Percentiles rank a stretch among this genome's conserved stretches.
These are phyloP conservation scores for Phytopythium mirpurense DNA, from an alignment of 352 stramenopile species.

Conservation along the genomic window DNA sequence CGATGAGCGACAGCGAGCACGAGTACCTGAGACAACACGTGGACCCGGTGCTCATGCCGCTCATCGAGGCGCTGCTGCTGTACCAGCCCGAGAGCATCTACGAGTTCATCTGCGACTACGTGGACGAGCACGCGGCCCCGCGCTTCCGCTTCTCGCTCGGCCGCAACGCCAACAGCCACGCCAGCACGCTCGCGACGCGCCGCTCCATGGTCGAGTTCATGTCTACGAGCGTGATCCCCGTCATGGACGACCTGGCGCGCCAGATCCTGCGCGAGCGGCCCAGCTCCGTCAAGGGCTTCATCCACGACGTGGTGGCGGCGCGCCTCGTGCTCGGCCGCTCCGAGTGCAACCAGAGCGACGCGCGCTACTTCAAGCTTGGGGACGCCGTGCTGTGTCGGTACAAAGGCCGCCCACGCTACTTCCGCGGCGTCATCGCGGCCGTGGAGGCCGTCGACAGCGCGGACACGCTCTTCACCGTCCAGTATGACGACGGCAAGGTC, in stretches of 20 bases:
- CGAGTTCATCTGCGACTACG: slow-evolving; percentile 77
- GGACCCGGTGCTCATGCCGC: slow-evolving; percentile 75
- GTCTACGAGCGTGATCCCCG: slow-evolving; percentile 74
- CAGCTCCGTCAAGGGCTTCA: slow-evolving; percentile 54
- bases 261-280: slow-evolving; percentile 75
- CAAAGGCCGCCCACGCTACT: slow-evolving; percentile 62
- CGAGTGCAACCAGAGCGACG: slow-evolving; percentile 38
- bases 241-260: slow-evolving; percentile 81
- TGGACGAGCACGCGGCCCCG: slow-evolving; percentile 44
- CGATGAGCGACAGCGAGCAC: slow-evolving; percentile 50
- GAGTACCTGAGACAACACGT: slow-evolving; percentile 77
- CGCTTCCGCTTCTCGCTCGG: slow-evolving; percentile 24
- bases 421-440: slow-evolving; percentile 40
- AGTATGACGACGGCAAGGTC: slow-evolving; percentile 64
- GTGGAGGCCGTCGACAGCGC: slow-evolving; percentile 18
- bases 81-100: slow-evolving; percentile 80
- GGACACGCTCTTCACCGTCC: slow-evolving; percentile 43
- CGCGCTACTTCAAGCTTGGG: slow-evolving; percentile 25
- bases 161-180: slow-evolving; percentile 29
- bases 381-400: slow-evolving; percentile 61
- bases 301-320: slow-evolving; percentile 51
- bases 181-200: slow-evolving; percentile 64
- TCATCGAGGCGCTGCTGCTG: slow-evolving; percentile 74
- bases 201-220: slow-evolving; percentile 83
- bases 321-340: slow-evolving; percentile 34